Percentiles rank a stretch among this genome's conserved stretches.
Conservation (phyloP, 768 basidiomycete genomes). For the Tulasnella calospora region DNA sequence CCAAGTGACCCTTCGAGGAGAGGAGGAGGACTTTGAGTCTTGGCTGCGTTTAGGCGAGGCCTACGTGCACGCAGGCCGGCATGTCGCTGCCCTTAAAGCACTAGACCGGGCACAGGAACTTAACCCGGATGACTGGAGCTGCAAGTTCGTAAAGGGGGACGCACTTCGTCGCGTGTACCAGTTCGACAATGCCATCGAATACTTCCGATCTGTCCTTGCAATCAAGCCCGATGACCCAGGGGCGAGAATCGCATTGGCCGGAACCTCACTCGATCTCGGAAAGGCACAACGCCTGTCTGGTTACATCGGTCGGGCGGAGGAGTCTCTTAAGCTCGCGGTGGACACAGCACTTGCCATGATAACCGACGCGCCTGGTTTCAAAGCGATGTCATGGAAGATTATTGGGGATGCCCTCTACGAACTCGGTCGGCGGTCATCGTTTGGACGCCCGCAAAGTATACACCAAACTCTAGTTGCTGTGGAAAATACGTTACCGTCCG, state of each 20-base stretch:
- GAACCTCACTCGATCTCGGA: conserved; percentile 68
- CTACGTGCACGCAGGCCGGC: conserved; percentile 81
- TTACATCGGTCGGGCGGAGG: conserved; percentile 67
- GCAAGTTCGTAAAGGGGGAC: conserved; percentile 75
- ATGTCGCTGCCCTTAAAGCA: conserved; percentile 84
- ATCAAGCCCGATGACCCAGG: conserved; percentile 63
- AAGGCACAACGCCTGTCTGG: conserved; percentile 59
- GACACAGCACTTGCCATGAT: conserved; percentile 48
- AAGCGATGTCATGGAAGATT: conserved; percentile 75
- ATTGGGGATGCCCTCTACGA: conserved; percentile 70
- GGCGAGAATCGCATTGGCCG: conserved; percentile 63
- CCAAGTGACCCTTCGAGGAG: conserved; percentile 78
- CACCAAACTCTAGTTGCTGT: not conserved
- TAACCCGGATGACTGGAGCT: conserved; percentile 73
- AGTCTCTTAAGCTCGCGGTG: conserved; percentile 63
- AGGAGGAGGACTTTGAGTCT: conserved; percentile 68
- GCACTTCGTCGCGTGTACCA: conserved; percentile 74
- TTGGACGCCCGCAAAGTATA: conserved; percentile 38
- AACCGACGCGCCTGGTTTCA: conserved; percentile 55
- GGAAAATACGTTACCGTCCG: not conserved
- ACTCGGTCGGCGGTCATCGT: conserved; percentile 52
- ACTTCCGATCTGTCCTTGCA: conserved; percentile 54
- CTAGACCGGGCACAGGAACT: conserved; percentile 69
- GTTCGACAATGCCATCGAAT: conserved; percentile 65
- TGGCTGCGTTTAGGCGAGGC: conserved; percentile 93